A percentile compares a stretch with the other conserved stretches of the same genome.
phyloP scores from a whole-genome alignment of 805 yeast genomes.

The Candida patagonica region DNA sequence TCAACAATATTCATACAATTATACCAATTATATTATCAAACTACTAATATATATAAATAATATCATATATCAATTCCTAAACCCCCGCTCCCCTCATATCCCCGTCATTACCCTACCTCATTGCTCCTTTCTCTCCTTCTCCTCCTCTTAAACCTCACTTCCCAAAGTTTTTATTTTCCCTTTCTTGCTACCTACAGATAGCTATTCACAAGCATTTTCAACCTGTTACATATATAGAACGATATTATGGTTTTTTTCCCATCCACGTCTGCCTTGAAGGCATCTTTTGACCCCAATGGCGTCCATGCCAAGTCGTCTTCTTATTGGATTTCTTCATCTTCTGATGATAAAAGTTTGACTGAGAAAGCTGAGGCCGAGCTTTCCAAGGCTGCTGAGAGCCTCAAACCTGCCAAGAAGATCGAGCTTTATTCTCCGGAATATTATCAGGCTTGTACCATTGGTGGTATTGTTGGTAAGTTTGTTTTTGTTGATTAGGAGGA shows the following conservation, averaged over 20 bases:
- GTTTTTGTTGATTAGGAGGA: background rate
- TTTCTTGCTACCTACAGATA: constrained; percentile 1
- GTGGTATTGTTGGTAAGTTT: constrained; percentile 42
- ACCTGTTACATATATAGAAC: background rate
- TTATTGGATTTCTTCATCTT: constrained; percentile 29
- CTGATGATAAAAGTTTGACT: constrained; percentile 22
- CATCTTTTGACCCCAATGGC: constrained; percentile 31
- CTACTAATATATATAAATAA: too few species aligned
- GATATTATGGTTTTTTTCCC: constrained; percentile 31
- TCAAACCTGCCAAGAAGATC: constrained; percentile 18
- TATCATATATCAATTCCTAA: too few species aligned
- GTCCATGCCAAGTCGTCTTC: constrained; percentile 19
- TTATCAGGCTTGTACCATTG: constrained; percentile 64
- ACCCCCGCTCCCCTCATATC: too few species aligned
- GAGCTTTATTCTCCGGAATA: constrained; percentile 52
- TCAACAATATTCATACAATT: too few species aligned
- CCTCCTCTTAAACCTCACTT: too few species aligned
- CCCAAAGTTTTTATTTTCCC: too few species aligned
- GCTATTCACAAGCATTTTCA: background rate
- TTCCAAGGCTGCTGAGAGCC: constrained; percentile 24
- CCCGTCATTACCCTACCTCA: too few species aligned
- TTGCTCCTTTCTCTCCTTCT: too few species aligned
- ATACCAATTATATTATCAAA: too few species aligned
- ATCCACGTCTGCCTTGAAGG: constrained; percentile 27
- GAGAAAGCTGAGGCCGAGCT: constrained; percentile 28